phyloP scores from a whole-genome alignment of 1,284 basidiomycete species.

The Tilletia walkeri region DNA sequence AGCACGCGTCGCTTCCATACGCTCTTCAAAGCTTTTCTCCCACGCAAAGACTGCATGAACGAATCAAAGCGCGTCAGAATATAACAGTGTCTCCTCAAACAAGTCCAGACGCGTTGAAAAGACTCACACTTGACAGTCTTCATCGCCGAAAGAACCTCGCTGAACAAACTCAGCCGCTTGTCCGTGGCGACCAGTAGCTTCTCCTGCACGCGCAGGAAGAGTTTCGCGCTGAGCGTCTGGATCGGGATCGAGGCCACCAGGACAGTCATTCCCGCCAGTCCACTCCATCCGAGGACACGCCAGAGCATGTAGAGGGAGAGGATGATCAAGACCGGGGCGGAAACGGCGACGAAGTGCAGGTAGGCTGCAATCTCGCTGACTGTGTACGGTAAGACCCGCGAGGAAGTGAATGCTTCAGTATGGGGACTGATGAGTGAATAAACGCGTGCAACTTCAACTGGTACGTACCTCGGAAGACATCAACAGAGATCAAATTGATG shows the following conservation, averaged over 20 bases:
- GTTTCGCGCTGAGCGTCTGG: constrained; percentile 55
- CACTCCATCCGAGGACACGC: constrained; percentile 60
- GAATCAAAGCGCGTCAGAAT: not conserved
- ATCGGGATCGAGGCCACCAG: constrained; percentile 49
- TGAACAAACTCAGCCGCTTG: constrained; percentile 60
- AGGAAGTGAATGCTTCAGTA: not conserved
- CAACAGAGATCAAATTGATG: constrained; percentile 62
- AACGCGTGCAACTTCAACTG: too few relatives aligned
- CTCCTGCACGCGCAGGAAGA: constrained; percentile 59
- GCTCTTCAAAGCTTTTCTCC: constrained; percentile 57
- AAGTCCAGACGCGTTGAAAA: constrained; percentile 28
- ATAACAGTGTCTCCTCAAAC: constrained; percentile 16
- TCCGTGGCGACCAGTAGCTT: constrained; percentile 61
- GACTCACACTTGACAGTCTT: constrained; percentile 55
- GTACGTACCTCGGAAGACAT: constrained; percentile 57
- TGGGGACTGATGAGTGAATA: not conserved
- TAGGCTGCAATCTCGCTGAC: constrained; percentile 42
- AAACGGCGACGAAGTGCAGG: constrained; percentile 56
- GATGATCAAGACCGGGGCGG: constrained; percentile 60
- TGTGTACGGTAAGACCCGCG: not conserved
- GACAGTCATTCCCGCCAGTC: constrained; percentile 55
- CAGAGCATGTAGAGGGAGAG: constrained; percentile 60
- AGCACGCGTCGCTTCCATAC: constrained; percentile 58
- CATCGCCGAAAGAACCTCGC: constrained; percentile 62
- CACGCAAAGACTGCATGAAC: constrained; percentile 66